phyloP scores from a whole-genome alignment of 208 protist species.

The Acanthamoeba pearcei region DNA sequence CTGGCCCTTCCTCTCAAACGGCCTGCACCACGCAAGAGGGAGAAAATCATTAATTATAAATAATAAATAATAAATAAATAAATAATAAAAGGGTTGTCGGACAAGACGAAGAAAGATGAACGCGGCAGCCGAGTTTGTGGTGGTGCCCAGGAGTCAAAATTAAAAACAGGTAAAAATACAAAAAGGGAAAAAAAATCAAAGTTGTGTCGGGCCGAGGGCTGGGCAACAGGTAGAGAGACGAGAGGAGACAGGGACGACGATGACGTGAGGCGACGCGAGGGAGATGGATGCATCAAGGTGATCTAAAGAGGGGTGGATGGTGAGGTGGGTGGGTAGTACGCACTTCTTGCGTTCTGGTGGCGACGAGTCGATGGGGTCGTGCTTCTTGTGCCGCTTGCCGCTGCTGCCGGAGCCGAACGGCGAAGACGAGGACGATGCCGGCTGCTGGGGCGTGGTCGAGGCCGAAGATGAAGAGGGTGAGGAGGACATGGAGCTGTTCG shows the following conservation, averaged over 20 bases:
- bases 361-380: conserved; percentile 5
- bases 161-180: not conserved
- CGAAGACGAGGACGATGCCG: not conserved
- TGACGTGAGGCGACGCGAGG: not conserved
- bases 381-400: conserved; percentile 51
- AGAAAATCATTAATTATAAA: not conserved
- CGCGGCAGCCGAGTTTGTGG: too few species aligned
- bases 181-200: too few species aligned
- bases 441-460: not conserved
- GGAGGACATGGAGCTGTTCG: conserved; percentile 1
- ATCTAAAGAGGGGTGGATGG: not conserved
- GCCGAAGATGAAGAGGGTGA: not conserved
- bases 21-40: not conserved
- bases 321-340: not conserved
- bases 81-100: too few species aligned
- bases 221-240: too few species aligned
- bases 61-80: not conserved
- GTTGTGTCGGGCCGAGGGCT: too few species aligned
- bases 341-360: conserved; percentile 50
- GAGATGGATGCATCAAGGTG: not conserved
- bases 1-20: conserved; percentile 48
- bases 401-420: not conserved
- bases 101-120: too few species aligned
- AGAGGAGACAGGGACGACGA: too few species aligned
- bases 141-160: too few species aligned